Evolutionary conservation across 805 yeast species (phyloP).

Genomic region (Millerozyma miso): DNA sequence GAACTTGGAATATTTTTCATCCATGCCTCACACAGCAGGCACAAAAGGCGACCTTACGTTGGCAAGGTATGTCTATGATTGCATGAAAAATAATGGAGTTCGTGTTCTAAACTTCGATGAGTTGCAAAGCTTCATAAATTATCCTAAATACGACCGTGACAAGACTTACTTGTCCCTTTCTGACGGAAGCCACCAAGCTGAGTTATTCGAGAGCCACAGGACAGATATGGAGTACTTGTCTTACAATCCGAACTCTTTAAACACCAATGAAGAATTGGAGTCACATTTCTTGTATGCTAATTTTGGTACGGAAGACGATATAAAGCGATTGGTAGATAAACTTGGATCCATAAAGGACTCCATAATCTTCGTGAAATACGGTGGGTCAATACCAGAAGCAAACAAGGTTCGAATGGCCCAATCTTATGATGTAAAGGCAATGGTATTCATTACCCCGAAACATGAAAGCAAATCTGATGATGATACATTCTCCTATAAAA

Average conservation of each 20-base stretch:
- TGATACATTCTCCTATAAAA: conserved; percentile 19
- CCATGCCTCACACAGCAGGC: conserved; percentile 86
- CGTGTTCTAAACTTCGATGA: conserved; percentile 46
- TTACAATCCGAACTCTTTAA: conserved; percentile 63
- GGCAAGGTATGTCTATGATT: conserved; percentile 59
- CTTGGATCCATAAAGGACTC: conserved; percentile 41
- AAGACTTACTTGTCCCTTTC: conserved; percentile 24
- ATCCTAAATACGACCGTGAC: conserved; percentile 42
- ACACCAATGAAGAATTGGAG: conserved; percentile 48
- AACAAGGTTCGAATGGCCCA: conserved; percentile 48
- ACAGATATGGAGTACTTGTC: conserved; percentile 40
- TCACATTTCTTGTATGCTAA: conserved; percentile 61
- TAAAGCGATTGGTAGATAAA: conserved; percentile 31
- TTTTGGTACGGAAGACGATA: conserved; percentile 60
- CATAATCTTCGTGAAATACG: conserved; percentile 61
- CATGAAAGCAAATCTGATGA: conserved; percentile 13
- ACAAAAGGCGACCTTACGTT: conserved; percentile 79
- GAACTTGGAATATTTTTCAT: conserved; percentile 65
- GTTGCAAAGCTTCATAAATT: conserved; percentile 57
- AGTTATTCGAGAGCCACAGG: conserved; percentile 30
- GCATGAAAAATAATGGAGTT: conserved; percentile 57
- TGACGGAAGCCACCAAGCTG: conserved; percentile 37
- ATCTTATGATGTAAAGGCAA: conserved; percentile 54
- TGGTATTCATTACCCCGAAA: conserved; percentile 53
- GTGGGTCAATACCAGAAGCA: conserved; percentile 35